A percentile compares a stretch with the other conserved stretches of the same genome.
Conservation (phyloP, 768 basidiomycete species). For the Amylocystis lapponica region DNA sequence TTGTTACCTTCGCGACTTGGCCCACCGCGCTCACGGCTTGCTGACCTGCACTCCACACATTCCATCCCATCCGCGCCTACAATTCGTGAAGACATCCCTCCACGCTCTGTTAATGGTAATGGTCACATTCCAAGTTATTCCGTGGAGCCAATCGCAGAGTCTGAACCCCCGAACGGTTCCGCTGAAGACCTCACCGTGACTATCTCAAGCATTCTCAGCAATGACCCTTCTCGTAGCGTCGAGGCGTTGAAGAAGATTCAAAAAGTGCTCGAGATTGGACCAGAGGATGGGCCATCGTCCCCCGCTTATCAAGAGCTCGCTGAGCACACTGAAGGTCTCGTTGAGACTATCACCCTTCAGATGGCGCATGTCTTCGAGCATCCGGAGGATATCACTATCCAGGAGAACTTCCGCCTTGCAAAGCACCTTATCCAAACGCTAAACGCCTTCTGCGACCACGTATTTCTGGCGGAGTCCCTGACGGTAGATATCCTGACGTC, state of each 20-base stretch:
- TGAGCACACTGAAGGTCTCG: slow-evolving; percentile 74
- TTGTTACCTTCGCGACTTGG: slow-evolving; percentile 72
- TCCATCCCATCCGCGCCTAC: not conserved
- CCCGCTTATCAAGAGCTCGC: slow-evolving; percentile 73
- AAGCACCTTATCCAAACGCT: slow-evolving; percentile 97
- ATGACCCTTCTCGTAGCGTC: slow-evolving; percentile 79
- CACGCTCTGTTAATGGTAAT: slow-evolving; percentile 3
- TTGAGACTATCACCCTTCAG: slow-evolving; percentile 86
- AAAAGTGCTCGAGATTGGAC: slow-evolving; percentile 70
- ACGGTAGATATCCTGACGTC: slow-evolving; percentile 80
- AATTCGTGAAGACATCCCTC: not conserved
- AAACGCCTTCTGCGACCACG: slow-evolving; percentile 90
- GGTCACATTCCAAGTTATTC: not conserved
- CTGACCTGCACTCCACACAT: slow-evolving; percentile 7
- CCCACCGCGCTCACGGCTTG: slow-evolving; percentile 50
- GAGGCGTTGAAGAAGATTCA: slow-evolving; percentile 94
- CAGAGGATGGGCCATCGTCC: slow-evolving; percentile 65
- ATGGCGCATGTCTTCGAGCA: slow-evolving; percentile 90
- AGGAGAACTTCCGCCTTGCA: slow-evolving; percentile 86
- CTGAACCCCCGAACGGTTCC: slow-evolving; percentile 22
- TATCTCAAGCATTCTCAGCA: slow-evolving; percentile 86
- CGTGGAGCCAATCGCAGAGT: slow-evolving; percentile 18
- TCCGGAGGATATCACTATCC: slow-evolving; percentile 63
- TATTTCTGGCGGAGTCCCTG: slow-evolving; percentile 80
- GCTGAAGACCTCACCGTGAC: slow-evolving; percentile 68